These are phyloP conservation scores for Aspergillus pseudoterreus DNA, from an alignment of 2,329 filamentous ascomycete species.

Conservation along the genomic window DNA sequence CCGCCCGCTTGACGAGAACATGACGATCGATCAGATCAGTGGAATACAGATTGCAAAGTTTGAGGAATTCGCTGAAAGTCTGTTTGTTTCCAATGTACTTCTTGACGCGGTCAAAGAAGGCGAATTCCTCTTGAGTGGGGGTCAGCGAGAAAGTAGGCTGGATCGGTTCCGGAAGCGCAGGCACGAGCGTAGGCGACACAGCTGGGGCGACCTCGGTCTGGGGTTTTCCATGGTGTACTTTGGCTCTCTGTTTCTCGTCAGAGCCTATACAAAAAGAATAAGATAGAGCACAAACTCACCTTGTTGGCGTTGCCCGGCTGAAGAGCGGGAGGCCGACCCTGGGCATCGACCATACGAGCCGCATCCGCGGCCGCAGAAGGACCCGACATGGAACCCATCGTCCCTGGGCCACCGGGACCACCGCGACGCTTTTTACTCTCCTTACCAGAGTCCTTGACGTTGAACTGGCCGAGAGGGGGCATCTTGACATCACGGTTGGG, in stretches of 20 bases:
- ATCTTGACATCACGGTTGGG: constrained; percentile 61
- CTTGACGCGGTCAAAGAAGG: constrained; percentile 94
- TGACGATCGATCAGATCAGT: constrained; percentile 87
- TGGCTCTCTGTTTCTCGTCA: constrained; percentile 61
- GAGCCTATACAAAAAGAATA: not conserved
- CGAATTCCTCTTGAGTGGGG: constrained; percentile 79
- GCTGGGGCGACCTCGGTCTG: constrained; percentile 55
- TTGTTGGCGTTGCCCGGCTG: constrained; percentile 49
- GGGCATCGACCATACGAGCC: constrained; percentile 30
- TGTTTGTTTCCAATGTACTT: constrained; percentile 93
- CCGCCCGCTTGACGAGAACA: constrained; percentile 76
- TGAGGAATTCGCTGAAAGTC: constrained; percentile 91
- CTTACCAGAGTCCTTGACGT: constrained; percentile 76
- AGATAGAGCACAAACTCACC: constrained; percentile 33
- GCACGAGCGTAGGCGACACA: constrained; percentile 83
- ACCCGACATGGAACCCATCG: constrained; percentile 32
- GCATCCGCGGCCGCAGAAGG: constrained; percentile 28
- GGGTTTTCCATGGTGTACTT: constrained; percentile 66
- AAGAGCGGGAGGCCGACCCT: constrained; percentile 32
- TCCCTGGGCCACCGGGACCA: constrained; percentile 41
- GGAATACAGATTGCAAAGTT: constrained; percentile 92
- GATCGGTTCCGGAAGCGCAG: constrained; percentile 81
- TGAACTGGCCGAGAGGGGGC: constrained; percentile 93
- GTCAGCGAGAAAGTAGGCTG: constrained; percentile 68
- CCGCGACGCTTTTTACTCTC: constrained; percentile 85